Base-by-base conservation (phyloP, 805 yeast species). In the Metschnikowia noctiluminum region DNA sequence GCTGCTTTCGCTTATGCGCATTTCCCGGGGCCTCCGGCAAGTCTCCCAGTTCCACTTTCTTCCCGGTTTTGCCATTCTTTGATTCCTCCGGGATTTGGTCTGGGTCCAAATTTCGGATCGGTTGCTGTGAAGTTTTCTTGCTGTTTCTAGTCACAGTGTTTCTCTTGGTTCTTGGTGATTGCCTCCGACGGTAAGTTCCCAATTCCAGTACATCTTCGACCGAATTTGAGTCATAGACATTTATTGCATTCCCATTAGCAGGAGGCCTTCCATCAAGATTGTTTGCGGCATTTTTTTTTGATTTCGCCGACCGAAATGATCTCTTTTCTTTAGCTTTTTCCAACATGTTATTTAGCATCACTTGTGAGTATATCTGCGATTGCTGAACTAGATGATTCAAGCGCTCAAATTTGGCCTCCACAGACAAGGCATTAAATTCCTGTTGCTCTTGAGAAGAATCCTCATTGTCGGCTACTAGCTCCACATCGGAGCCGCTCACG, bases 351-450 rank as follows among this genome's bases (percentile, higher is more conserved):
- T 89, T 91, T 3, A 96, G 82, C 38, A 92, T 87, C 55, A 92
- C 89, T 52, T 84, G 80, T 1, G 97, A 86, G 66, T 89, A 92
- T 1, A 91, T 80, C 62, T 89, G 91, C 14, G 97, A 88, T 61
- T 88, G 85, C 58, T 87, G 85, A n/a, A 92, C 89, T 53, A 92
- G 73, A 35, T 81, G 82, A 49, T 87, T 79, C 46, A 92, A 70
- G 46, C 89, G 77, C 46, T 78, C 77, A 39, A 89, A 69, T 59
- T 89, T 88, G 40, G 71, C 68, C 36, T 82, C 80, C n/a, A 70
- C 69, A 2, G 80, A 72, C 15, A 79, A 65, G 7, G 65, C 64
- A 47, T 81, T 65, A 58, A 78, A 77, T 51, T 62, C 62, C n/a
- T 53, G 38, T 52, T 73, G 75, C 41, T 70, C 78, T 34, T 62